Percentiles rank a stretch among this genome's conserved stretches.
Conservation (phyloP, 208 protist genomes). For the Leishmania amazonensis region DNA sequence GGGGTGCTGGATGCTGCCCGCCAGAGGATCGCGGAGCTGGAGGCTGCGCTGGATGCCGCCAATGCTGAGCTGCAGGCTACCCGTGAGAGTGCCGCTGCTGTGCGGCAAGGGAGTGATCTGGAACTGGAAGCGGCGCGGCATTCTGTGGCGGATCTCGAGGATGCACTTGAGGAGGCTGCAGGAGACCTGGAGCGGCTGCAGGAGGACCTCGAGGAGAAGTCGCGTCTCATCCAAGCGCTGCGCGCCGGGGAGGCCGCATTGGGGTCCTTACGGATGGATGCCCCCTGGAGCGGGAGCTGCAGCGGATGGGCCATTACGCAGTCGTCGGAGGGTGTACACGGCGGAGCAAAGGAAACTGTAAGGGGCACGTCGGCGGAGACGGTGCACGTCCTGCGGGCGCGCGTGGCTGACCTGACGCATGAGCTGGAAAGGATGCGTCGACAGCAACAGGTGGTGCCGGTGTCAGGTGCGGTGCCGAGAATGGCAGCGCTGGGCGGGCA, state of each 20-base stretch:
- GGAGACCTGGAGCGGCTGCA: slow-evolving; percentile 22
- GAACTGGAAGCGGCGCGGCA: neutral
- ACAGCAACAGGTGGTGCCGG: neutral
- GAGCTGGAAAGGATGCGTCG: slow-evolving; percentile 13
- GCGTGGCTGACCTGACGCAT: slow-evolving; percentile 13
- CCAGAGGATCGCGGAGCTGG: slow-evolving; percentile 23
- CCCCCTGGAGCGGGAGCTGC: slow-evolving; percentile 1
- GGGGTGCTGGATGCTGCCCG: slow-evolving; percentile 16
- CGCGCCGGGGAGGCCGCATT: slow-evolving; percentile 27
- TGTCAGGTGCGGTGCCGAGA: slow-evolving; percentile 19
- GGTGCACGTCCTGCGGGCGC: neutral
- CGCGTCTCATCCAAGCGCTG: slow-evolving; percentile 26
- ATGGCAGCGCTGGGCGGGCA: slow-evolving; percentile 43
- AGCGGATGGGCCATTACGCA: neutral
- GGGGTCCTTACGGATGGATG: slow-evolving; percentile 6
- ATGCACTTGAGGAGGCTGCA: slow-evolving; percentile 24
- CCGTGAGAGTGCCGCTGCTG: neutral
- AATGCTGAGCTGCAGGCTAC: slow-evolving; percentile 7
- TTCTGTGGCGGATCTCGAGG: slow-evolving; percentile 22
- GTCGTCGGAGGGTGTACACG: neutral
- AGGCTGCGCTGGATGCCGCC: slow-evolving; percentile 14
- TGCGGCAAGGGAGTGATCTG: neutral
- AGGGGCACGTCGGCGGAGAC: neutral
- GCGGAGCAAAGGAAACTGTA: neutral
- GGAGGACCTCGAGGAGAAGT: slow-evolving; percentile 25